Evolutionary conservation across 768 basidiomycete species (phyloP), one percentile per base, ranked within the genome.

Genomic region (Lactifluus pinguis): DNA sequence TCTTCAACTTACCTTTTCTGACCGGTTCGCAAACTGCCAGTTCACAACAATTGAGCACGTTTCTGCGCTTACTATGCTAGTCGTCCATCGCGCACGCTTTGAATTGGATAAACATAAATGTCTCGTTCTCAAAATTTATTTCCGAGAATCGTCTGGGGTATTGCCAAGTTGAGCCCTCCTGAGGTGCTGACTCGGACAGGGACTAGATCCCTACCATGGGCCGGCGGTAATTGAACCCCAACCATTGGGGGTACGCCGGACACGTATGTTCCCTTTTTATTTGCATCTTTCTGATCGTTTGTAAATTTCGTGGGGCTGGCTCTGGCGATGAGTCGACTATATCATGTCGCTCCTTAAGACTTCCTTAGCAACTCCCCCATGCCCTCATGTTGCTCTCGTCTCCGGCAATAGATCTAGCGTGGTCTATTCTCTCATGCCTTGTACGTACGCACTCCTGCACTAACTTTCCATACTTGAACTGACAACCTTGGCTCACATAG

Each of bases 351-450:
- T 62, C 38, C 48, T 54, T 64, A 62, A 47, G 29, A 52, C 34
- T 51, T 59, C 49, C 39, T 53, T 45, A n/a, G n/a, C 19, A 21
- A 19, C 39, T 29, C 38, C 38, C 38, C 25, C 13, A 19, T 51
- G 19, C 57, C 61, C 61, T 58, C 47, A 87, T 87, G 87, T 79
- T 82, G 5, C 86, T 86, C 68, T 74, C 78, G 2, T 82, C 83
- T 2, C 84, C 87, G 4, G 75, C 81, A 0, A 81, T 76, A 38
- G 80, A 76, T 67, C 76, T 89, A 39, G 74, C 85, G 6, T 89
- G 88, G 87, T 69, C 84, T 0, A 65, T 83, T 29, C 68, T 89
- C 51, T 75, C 78, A 11, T 62, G 65, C 42, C 61, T 82, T 72
- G 86, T 88, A 63, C 34, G 80, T 75, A 13, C 47, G 8, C 25